These are phyloP conservation scores for Cenchrus purpureus DNA, from an alignment of 176 grass and related monocot species.

Conservation along the genomic window DNA sequence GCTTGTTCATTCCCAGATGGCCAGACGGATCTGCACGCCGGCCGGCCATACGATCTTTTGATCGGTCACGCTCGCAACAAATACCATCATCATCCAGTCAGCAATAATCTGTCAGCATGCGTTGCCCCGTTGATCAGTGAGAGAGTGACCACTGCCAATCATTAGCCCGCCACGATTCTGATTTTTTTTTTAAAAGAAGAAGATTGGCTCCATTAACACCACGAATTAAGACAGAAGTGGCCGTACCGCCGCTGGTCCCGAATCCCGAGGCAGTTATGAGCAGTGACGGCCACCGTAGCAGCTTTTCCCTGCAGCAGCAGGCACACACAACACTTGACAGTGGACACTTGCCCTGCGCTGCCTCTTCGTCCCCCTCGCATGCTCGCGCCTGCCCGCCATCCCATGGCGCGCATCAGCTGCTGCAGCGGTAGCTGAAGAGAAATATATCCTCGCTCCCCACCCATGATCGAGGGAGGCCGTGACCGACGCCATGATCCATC, in stretches of 20 bases:
- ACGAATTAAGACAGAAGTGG: background rate
- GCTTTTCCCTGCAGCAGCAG: constrained; percentile 27
- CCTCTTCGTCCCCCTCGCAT: background rate
- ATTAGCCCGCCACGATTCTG: background rate
- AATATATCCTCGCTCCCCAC: background rate
- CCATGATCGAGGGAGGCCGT: background rate
- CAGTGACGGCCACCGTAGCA: background rate
- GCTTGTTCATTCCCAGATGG: too few relatives aligned
- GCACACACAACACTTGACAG: background rate
- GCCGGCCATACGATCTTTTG: background rate
- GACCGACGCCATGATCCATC: background rate
- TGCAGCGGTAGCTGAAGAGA: background rate
- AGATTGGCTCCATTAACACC: background rate
- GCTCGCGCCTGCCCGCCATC: background rate
- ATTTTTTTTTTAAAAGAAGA: background rate
- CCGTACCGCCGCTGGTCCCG: constrained; percentile 16
- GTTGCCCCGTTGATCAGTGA: background rate
- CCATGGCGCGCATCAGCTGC: constrained; percentile 30
- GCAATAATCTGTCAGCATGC: background rate
- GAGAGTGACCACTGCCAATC: constrained; percentile 8
- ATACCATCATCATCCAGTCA: background rate
- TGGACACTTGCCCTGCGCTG: background rate
- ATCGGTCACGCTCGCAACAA: background rate
- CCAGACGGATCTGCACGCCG: too few relatives aligned
- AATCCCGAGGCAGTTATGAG: constrained; percentile 13